Evolutionary conservation across 306 rosid genomes (phyloP), one percentile per base, ranked within the genome.

Genomic region (Rubus parviflorus): DNA sequence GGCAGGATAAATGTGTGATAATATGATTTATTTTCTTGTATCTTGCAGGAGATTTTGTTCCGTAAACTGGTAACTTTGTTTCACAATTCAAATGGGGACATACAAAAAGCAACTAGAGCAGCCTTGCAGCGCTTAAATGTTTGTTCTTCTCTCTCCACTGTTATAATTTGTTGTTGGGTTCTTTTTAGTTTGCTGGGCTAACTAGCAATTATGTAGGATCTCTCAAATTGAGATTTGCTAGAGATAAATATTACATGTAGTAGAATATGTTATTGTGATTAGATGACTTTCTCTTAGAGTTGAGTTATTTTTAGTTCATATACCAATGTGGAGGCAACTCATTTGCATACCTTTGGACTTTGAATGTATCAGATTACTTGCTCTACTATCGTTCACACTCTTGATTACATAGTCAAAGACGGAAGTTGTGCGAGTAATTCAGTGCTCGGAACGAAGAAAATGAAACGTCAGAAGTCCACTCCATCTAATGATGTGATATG

Each of bases 21-120:
- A 17, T 56, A 30, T 37, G 56, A 51, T 77, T 85, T 52, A 72
- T 79, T 79, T 9, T 70, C 23, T 37, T 75, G 25, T 81, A 75
- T 63, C 19, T 30, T 79, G 73, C 90, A 94, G 98, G 97, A 87
- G 69, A 75, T 76, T 79, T 73, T 95, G 71, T 88, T 90, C 81
- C 73, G 56, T n/a, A 86, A 89, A 79, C 90, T 95, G 38, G 88
- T 92, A 73, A 42, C 84, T 60, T 75, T 90, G 77, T 90, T 83
- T 80, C 88, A 75, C 48, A 84, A 82, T 83, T 76, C 86, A 66
- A 89, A 85, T 85, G 89, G 88, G 60, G 89, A 79, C 37, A 70
- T 95, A 37, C 97, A 89, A 85, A 83, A 71, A 68, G 92, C 90
- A 73, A 82, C 97, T 72, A 87, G 81, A 81, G 97, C 85, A 79